phyloP scores from a whole-genome alignment of 2,329 filamentous ascomycete genomes.

The Magnaporthiopsis poae region DNA sequence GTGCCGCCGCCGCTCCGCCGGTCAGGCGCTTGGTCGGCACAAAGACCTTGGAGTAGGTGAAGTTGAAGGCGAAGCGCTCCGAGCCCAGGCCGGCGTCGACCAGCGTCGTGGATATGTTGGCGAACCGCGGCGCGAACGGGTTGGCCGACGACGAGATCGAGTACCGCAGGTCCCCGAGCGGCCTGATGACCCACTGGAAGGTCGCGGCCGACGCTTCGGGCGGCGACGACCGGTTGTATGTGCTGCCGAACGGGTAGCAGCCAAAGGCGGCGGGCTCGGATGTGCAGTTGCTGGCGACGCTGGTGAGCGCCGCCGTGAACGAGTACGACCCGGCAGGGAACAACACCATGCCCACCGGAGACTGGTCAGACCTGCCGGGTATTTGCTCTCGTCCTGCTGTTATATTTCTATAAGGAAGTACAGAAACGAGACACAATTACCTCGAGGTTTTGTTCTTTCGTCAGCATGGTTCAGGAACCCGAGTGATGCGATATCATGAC shows the following conservation, averaged over 20 bases:
- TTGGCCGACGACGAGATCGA: constrained; percentile 31
- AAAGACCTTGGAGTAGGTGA: constrained; percentile 40
- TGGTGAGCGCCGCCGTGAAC: constrained; percentile 48
- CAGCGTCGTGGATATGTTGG: constrained; percentile 38
- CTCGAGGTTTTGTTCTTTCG: background rate
- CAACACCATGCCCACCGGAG: constrained; percentile 1
- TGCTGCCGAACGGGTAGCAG: constrained; percentile 47
- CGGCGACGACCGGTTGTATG: constrained; percentile 32
- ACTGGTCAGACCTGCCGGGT: constrained; percentile 1
- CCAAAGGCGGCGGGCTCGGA: constrained; percentile 48
- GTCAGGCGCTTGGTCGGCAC: constrained; percentile 33
- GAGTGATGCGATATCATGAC: constrained; percentile 14
- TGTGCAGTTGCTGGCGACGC: constrained; percentile 45
- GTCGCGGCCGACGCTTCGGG: constrained; percentile 32
- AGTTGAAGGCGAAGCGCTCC: constrained; percentile 50
- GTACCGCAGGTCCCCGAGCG: constrained; percentile 6
- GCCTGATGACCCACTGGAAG: constrained; percentile 52
- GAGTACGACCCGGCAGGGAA: constrained; percentile 57
- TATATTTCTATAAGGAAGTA: constrained; percentile 4
- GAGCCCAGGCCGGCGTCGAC: constrained; percentile 34
- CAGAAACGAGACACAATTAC: background rate
- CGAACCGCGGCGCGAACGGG: constrained; percentile 47
- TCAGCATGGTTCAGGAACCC: constrained; percentile 2
- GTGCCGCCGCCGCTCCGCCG: constrained; percentile 18
- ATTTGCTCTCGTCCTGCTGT: background rate